Evolutionary conservation across 148 eudicot genomes (phyloP), one percentile per base, ranked within the genome.

Genomic region (Fallopia convolvulus): DNA sequence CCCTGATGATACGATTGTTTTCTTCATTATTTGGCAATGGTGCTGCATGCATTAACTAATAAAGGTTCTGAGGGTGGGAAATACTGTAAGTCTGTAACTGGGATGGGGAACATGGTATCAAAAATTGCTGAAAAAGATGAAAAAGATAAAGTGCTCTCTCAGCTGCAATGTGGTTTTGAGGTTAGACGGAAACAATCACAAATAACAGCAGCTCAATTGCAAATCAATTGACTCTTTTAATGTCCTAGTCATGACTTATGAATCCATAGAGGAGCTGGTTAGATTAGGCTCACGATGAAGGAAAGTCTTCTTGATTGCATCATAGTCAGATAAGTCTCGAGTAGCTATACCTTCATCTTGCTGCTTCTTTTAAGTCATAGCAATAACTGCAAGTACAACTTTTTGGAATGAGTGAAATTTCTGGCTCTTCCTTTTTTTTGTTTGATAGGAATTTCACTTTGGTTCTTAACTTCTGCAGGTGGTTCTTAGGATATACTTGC

Each of bases 401-500:
- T n/a, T 72, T 42, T 72, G 15, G 46, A 1, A 5, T 14, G 72
- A 66, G 6, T 0, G 5, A 36, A 66, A 3, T 33, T 66, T 66
- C 72, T 36, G 72, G 72, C 2, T 15, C 9, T 33, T 65, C 42
- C 8, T 10, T 6, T 6, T 6, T 21, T 6, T 9, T 46, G 11
- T 18, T 18, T 72, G 47, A 23, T 44, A 73, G 46, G 15, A 21
- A 71, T 46, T 46, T 73, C 53, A 73, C 55, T 42, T 44, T 26
- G 50, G 5, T 12, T 46, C 6, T 7, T 73, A 73, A 42, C 18
- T 8, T 42, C 55, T 73, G 55, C 88, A 95, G 99, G 92, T 95
- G 99, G 99, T 92, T 95, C 82, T 81, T 95, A 46, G 97, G 97
- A 75, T 92, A 92, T 81, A 92, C 97, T 74, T 95, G 97, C 83